Conservation (phyloP, 441 rosid genomes). For the Populus tomentosa region DNA sequence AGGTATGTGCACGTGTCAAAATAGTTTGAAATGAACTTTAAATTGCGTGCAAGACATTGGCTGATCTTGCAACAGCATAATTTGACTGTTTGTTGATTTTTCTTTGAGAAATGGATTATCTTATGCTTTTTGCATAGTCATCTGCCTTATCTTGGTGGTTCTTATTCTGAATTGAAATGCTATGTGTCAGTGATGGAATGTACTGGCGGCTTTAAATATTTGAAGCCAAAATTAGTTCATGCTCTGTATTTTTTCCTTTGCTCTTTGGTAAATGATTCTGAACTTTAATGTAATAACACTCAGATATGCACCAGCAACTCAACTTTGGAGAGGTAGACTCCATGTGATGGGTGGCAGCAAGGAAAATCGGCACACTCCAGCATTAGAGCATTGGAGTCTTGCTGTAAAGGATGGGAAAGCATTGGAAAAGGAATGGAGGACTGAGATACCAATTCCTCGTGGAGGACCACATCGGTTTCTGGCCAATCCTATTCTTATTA, state of each 20-base stretch:
- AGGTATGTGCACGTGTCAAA: conserved; percentile 44
- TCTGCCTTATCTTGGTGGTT: background rate
- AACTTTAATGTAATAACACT: conserved; percentile 9
- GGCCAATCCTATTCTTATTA: background rate
- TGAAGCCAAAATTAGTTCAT: background rate
- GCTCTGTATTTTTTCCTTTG: background rate
- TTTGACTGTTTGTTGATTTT: background rate
- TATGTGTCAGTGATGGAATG: background rate
- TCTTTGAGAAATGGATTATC: background rate
- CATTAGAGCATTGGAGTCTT: conserved; percentile 86
- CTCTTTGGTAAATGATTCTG: conserved; percentile 9
- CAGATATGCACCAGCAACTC: conserved; percentile 96
- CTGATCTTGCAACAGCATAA: background rate
- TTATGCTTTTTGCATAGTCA: background rate
- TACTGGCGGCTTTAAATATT: background rate
- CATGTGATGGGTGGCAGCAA: conserved; percentile 99
- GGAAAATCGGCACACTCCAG: conserved; percentile 85
- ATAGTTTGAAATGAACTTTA: background rate
- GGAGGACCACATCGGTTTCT: conserved; percentile 94
- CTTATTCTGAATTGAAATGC: background rate
- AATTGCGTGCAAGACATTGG: background rate
- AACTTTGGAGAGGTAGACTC: conserved; percentile 94
- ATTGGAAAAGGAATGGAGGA: conserved; percentile 76
- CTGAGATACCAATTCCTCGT: conserved; percentile 83
- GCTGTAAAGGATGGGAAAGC: conserved; percentile 82